Percentiles rank a stretch among this genome's conserved stretches.
phyloP scores from a whole-genome alignment of 352 stramenopile genomes.

The Phytophthora ramorum region DNA sequence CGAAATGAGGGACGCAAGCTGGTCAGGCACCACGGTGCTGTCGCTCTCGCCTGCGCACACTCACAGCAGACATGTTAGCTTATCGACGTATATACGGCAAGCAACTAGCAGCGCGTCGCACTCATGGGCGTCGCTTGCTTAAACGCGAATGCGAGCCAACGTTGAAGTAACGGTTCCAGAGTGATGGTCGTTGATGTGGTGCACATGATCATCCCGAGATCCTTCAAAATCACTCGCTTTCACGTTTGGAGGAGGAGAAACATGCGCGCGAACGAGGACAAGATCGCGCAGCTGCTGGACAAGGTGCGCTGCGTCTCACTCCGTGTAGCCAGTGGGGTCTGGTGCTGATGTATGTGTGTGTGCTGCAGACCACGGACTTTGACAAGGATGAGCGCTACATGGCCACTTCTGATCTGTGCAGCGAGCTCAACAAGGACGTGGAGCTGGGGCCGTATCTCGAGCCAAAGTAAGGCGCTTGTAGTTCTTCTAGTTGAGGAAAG shows the following conservation, averaged over 20 bases:
- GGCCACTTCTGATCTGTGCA: slow-evolving; percentile 98
- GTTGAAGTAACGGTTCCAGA: slow-evolving; percentile 35
- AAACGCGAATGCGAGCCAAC: neutral
- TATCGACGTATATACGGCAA: neutral
- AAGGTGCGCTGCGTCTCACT: slow-evolving; percentile 48
- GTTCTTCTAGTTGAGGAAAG: neutral
- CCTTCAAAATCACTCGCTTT: slow-evolving; percentile 24
- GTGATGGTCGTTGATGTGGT: slow-evolving; percentile 23
- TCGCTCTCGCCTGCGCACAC: slow-evolving; percentile 30
- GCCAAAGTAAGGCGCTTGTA: slow-evolving; percentile 71
- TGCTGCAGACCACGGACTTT: slow-evolving; percentile 80
- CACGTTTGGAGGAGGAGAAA: slow-evolving; percentile 16
- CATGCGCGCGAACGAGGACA: slow-evolving; percentile 80
- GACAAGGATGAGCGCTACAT: slow-evolving; percentile 99
- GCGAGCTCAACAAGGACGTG: slow-evolving; percentile 94
- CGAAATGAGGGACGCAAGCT: slow-evolving; percentile 69
- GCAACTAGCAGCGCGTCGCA: neutral
- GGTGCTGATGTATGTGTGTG: slow-evolving; percentile 5
- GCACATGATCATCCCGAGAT: slow-evolving; percentile 20
- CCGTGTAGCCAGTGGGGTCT: neutral
- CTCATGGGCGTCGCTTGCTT: slow-evolving; percentile 14
- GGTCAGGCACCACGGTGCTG: slow-evolving; percentile 43
- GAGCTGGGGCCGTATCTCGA: slow-evolving; percentile 88
- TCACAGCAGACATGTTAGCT: neutral
- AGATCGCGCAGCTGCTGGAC: slow-evolving; percentile 82